Evolutionary conservation across 1,284 basidiomycete genomes (phyloP).

Genomic region (Apiotrichum veenhuisii): DNA sequence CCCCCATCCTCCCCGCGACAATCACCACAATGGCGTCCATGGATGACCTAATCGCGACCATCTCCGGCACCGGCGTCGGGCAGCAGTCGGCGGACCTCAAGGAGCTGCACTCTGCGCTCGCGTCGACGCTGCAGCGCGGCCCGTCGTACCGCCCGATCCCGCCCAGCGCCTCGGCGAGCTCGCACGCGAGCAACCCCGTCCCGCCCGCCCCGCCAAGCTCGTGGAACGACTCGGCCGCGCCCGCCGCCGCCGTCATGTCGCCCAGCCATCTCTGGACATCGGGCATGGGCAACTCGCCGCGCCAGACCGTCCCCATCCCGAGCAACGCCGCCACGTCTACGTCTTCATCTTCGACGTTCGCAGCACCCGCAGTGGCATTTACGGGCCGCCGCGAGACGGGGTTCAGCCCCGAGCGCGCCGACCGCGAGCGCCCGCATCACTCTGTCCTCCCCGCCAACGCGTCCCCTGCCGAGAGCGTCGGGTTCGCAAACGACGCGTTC

Average conservation of each 20-base stretch:
- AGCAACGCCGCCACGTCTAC: background rate
- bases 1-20: background rate
- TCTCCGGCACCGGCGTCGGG: constrained; percentile 37
- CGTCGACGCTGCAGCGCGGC: constrained; percentile 24
- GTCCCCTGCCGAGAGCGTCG: constrained; percentile 31
- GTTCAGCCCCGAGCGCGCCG: constrained; percentile 12
- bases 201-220: constrained; percentile 44
- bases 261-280: constrained; percentile 9
- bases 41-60: constrained; percentile 42
- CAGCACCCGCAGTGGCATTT: constrained; percentile 1
- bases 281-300: constrained; percentile 25
- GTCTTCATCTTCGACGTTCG: background rate
- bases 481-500: constrained; percentile 43
- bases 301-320: constrained; percentile 13
- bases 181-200: constrained; percentile 22
- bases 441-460: constrained; percentile 30
- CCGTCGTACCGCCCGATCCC: constrained; percentile 30
- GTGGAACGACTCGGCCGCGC: constrained; percentile 37
- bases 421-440: constrained; percentile 25
- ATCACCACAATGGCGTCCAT: constrained; percentile 26
- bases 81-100: constrained; percentile 40
- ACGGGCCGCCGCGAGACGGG: constrained; percentile 26
- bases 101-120: constrained; percentile 37
- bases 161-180: constrained; percentile 17
- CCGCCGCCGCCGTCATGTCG: constrained; percentile 14